phyloP scores from a whole-genome alignment of 177 flowering plant species.

The Vitis hybrid region DNA sequence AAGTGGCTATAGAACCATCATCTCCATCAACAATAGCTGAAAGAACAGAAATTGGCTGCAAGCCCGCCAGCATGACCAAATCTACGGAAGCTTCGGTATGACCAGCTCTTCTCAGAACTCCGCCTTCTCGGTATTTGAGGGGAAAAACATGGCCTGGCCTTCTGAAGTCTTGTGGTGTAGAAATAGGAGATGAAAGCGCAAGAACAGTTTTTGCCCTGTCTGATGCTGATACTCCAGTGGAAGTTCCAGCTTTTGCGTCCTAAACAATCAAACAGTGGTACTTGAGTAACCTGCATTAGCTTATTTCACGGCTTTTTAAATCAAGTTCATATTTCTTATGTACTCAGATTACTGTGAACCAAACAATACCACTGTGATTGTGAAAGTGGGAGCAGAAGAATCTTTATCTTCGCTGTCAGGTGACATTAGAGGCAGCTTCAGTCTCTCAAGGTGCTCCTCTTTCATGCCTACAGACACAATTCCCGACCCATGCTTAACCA shows the following conservation, averaged over 20 bases:
- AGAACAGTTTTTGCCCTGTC: conserved; percentile 82
- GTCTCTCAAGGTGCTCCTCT: conserved; percentile 77
- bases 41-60: conserved; percentile 68
- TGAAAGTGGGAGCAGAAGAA: conserved; percentile 77
- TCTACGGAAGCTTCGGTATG: conserved; percentile 97
- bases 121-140: conserved; percentile 81
- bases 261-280: conserved; percentile 14
- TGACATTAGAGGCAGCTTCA: conserved; percentile 78
- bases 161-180: conserved; percentile 71
- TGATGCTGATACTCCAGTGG: conserved; percentile 83
- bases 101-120: conserved; percentile 79
- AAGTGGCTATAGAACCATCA: conserved; percentile 78
- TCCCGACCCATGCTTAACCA: conserved; percentile 84
- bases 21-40: conserved; percentile 65
- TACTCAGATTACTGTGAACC: neutral
- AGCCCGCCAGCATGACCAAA: conserved; percentile 67
- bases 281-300: neutral
- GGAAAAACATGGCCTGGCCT: conserved; percentile 97
- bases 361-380: conserved; percentile 72
- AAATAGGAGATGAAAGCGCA: conserved; percentile 66
- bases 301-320: neutral
- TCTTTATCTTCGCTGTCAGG: conserved; percentile 58
- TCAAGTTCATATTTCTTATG: neutral
- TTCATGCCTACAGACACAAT: conserved; percentile 90
- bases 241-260: conserved; percentile 78